These are phyloP conservation scores for Curvularia lunata DNA, from an alignment of 2,329 filamentous ascomycete species.

Conservation along the genomic window DNA sequence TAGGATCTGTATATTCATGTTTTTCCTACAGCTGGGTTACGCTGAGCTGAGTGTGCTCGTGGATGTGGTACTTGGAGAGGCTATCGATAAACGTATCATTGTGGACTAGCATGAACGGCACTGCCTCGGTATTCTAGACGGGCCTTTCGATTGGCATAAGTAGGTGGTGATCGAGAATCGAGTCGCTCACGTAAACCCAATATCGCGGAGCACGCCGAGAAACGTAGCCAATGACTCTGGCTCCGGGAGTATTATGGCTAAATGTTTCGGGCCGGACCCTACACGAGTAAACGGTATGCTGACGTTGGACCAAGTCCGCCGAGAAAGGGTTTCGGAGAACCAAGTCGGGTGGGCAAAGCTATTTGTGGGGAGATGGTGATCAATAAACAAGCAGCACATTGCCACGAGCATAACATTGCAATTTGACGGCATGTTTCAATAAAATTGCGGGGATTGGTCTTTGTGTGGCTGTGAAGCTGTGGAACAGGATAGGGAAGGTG, in stretches of 20 bases:
- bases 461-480: constrained; percentile 5
- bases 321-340: neutral
- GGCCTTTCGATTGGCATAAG: constrained; percentile 5
- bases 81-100: neutral
- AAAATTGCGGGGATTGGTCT: neutral
- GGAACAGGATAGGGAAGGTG: neutral
- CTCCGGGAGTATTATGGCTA: neutral
- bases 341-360: neutral
- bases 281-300: constrained; percentile 1
- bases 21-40: neutral
- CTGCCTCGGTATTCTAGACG: neutral
- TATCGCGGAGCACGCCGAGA: constrained; percentile 2
- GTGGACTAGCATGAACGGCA: neutral
- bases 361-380: constrained; percentile 1
- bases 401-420: neutral
- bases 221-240: neutral
- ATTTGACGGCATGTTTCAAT: neutral
- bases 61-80: neutral
- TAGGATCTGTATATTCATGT: neutral
- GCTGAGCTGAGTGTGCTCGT: neutral
- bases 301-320: constrained; percentile 3
- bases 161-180: neutral
- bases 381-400: neutral
- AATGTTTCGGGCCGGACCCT: constrained; percentile 5
- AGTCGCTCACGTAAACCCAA: constrained; percentile 1